A percentile compares a stretch with the other conserved stretches of the same genome.
These are phyloP conservation scores for Lipomyces sp. DNA, from an alignment of 805 yeast species.

Conservation along the genomic window DNA sequence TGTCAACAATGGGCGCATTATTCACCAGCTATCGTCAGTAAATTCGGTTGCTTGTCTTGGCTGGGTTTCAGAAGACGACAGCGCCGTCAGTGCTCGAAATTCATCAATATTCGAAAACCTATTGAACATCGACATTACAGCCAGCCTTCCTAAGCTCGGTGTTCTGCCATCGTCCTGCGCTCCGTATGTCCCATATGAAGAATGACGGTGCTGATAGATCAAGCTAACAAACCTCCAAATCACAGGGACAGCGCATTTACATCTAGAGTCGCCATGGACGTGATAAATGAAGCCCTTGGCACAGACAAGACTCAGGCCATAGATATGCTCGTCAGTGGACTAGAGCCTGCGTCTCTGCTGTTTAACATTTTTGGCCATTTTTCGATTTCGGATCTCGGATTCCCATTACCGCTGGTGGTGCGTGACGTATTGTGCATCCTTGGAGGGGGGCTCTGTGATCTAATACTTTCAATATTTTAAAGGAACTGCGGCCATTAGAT, in stretches of 20 bases:
- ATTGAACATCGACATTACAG: constrained; percentile 12
- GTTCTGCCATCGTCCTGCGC: constrained; percentile 13
- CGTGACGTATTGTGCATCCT: no score
- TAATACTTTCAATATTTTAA: no score
- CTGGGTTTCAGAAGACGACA: constrained; percentile 17
- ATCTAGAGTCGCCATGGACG: constrained; percentile 18
- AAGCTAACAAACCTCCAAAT: no score
- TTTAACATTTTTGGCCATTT: constrained; percentile 24
- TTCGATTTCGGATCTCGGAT: constrained; percentile 14
- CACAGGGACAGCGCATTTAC: constrained; percentile 18
- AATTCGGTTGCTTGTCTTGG: constrained; percentile 7
- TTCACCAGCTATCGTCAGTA: constrained; percentile 6
- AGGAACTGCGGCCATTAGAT: neutral
- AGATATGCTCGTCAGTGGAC: constrained; percentile 15
- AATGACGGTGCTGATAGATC: neutral
- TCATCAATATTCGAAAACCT: constrained; percentile 14
- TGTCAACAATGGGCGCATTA: constrained; percentile 19
- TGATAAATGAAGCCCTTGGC: constrained; percentile 12
- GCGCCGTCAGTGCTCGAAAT: constrained; percentile 4
- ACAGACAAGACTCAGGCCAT: constrained; percentile 10
- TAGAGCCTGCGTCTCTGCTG: neutral
- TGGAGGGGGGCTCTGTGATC: no score
- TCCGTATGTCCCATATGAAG: constrained; percentile 3
- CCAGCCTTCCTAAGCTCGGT: constrained; percentile 16
- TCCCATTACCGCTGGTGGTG: constrained; percentile 16